phyloP scores from a whole-genome alignment of 1,284 basidiomycete species.

The Malassezia dermatis region DNA sequence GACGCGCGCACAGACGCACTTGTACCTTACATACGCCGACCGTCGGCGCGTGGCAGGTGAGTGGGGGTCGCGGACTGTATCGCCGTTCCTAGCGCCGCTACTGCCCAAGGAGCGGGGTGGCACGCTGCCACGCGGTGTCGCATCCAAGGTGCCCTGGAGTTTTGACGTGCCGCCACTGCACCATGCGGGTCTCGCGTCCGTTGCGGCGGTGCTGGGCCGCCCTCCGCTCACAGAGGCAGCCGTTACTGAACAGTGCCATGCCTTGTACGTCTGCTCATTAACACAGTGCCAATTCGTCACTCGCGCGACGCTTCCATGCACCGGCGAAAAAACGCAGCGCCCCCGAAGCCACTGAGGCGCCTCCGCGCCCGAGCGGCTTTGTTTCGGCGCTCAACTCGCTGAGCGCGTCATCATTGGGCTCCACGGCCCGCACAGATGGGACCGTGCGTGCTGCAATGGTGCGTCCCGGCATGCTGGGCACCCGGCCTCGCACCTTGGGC shows the following conservation, averaged over 20 bases:
- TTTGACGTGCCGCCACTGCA: neutral
- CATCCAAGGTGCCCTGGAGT: slow-evolving; percentile 1
- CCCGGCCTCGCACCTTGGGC: neutral
- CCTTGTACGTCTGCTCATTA: neutral
- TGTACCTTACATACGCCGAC: slow-evolving; percentile 55
- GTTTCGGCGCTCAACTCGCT: slow-evolving; percentile 4
- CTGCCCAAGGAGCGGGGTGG: slow-evolving; percentile 4
- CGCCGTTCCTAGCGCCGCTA: slow-evolving; percentile 24
- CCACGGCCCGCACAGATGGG: neutral
- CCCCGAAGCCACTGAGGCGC: neutral
- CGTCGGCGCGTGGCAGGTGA: slow-evolving; percentile 27
- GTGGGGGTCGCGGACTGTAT: slow-evolving; percentile 20
- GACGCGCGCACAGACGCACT: slow-evolving; percentile 68
- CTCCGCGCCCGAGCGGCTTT: neutral
- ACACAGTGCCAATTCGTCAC: neutral
- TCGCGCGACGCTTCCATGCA: neutral
- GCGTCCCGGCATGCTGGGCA: neutral
- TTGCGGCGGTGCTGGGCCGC: neutral
- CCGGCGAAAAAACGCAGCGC: neutral
- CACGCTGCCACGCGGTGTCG: neutral
- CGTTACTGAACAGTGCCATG: neutral
- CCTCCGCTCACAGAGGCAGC: neutral
- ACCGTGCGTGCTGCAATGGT: neutral
- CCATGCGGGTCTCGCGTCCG: neutral
- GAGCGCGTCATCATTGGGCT: neutral